Percentiles rank a stretch among this genome's conserved stretches.
These are phyloP conservation scores for Talaromyces piceae DNA, from an alignment of 2,329 filamentous ascomycete genomes.

Conservation along the genomic window DNA sequence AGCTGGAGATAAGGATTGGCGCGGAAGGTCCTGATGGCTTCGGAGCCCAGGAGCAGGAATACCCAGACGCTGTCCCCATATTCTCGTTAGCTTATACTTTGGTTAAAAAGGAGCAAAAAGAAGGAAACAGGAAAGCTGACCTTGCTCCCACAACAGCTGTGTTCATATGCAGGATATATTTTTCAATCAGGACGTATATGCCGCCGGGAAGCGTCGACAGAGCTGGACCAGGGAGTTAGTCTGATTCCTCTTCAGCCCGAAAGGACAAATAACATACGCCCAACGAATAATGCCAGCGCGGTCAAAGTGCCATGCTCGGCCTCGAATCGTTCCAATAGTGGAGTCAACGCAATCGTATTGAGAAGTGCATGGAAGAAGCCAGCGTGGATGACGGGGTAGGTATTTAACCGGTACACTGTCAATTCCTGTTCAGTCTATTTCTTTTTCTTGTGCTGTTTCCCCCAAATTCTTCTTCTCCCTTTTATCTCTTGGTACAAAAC, in stretches of 20 bases:
- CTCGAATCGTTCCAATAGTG: constrained; percentile 91
- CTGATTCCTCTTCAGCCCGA: background rate
- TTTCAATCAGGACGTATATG: constrained; percentile 73
- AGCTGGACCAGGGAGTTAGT: constrained; percentile 40
- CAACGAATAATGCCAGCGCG: constrained; percentile 79
- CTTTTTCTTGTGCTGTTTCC: too few relatives aligned
- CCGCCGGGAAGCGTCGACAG: constrained; percentile 75
- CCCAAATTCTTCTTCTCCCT: too few relatives aligned
- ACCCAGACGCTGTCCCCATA: constrained; percentile 79
- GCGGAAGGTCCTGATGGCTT: constrained; percentile 78
- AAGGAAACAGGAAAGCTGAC: constrained; percentile 40
- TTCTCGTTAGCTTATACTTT: constrained; percentile 14
- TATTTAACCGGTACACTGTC: constrained; percentile 84
- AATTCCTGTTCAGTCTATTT: constrained; percentile 1
- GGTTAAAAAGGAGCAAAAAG: background rate
- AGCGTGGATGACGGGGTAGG: constrained; percentile 79
- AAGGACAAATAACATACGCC: constrained; percentile 57
- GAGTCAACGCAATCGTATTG: constrained; percentile 72
- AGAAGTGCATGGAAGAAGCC: constrained; percentile 73
- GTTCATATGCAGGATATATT: constrained; percentile 62
- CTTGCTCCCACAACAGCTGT: constrained; percentile 74
- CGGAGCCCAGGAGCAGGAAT: constrained; percentile 75
- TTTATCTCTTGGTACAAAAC: constrained; percentile 15
- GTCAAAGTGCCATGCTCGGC: constrained; percentile 84
- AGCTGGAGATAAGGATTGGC: constrained; percentile 69